Conservation (phyloP, 179 eudicot species). For the Beta corolliflora region DNA sequence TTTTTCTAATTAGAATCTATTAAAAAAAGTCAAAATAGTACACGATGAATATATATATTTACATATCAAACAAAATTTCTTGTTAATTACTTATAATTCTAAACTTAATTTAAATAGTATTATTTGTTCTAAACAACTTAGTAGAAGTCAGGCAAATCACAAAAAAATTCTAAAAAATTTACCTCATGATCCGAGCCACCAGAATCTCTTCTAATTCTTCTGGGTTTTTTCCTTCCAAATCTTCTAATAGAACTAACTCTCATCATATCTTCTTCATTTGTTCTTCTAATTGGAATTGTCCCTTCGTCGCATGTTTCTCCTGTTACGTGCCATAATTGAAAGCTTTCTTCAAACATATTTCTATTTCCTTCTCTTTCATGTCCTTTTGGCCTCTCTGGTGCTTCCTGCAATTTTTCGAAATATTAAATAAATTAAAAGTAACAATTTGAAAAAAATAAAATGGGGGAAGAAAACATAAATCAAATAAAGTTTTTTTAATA, state of each 20-base stretch:
- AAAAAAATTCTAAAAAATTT: neutral
- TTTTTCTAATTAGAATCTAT: too few relatives aligned
- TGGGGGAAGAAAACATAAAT: neutral
- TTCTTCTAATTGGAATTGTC: constrained; percentile 87
- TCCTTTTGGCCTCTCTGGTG: constrained; percentile 75
- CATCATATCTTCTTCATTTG: constrained; percentile 67
- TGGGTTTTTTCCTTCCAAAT: constrained; percentile 67
- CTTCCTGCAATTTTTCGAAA: constrained; percentile 43
- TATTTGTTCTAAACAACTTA: neutral
- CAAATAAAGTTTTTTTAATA: neutral
- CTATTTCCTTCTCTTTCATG: constrained; percentile 30
- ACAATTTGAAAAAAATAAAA: neutral
- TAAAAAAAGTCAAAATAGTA: too few relatives aligned
- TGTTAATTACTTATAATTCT: too few relatives aligned
- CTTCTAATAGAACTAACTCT: constrained; percentile 51
- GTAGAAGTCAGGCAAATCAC: neutral
- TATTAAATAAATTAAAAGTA: neutral
- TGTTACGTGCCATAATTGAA: constrained; percentile 70
- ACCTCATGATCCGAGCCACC: constrained; percentile 74
- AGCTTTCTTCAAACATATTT: constrained; percentile 40
- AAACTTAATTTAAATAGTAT: neutral
- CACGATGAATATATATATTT: too few relatives aligned
- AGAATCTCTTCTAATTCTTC: constrained; percentile 55
- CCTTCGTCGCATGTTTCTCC: constrained; percentile 79
- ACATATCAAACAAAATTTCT: too few relatives aligned